These are phyloP conservation scores for Plasmodium gallinaceum DNA, from an alignment of 169 alveolate genomes.

Conservation along the genomic window DNA sequence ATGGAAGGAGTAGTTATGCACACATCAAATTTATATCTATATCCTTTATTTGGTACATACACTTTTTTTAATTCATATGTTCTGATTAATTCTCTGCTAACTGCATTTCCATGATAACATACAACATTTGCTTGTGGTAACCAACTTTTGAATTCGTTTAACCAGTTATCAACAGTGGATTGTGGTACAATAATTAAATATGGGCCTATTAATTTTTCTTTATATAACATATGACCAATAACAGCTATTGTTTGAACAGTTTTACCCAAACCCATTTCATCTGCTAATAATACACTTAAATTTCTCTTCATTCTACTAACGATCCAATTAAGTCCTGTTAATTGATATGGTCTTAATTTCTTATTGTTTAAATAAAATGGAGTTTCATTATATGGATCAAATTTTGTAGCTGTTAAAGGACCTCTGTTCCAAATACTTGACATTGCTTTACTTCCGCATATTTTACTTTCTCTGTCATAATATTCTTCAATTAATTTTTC, in stretches of 20 bases:
- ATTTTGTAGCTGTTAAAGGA: slow-evolving; percentile 87
- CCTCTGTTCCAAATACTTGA: slow-evolving; percentile 88
- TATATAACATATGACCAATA: slow-evolving; percentile 91
- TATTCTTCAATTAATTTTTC: slow-evolving; percentile 84
- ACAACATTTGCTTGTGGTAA: slow-evolving; percentile 94
- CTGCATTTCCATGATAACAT: slow-evolving; percentile 94
- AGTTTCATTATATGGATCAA: slow-evolving; percentile 92
- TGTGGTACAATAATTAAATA: slow-evolving; percentile 96
- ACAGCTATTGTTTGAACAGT: slow-evolving; percentile 95
- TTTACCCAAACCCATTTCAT: slow-evolving; percentile 97
- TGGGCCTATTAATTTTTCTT: slow-evolving; percentile 92
- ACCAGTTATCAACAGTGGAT: slow-evolving; percentile 97
- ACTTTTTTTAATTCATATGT: slow-evolving; percentile 87
- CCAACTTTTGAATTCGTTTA: slow-evolving; percentile 95
- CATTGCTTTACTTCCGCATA: slow-evolving; percentile 81
- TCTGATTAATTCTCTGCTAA: slow-evolving; percentile 91
- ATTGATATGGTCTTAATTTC: slow-evolving; percentile 94
- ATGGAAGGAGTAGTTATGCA: slow-evolving; percentile 93
- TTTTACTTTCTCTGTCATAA: slow-evolving; percentile 87
- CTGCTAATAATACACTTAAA: slow-evolving; percentile 94
- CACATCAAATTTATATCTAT: slow-evolving; percentile 88
- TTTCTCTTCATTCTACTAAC: slow-evolving; percentile 95
- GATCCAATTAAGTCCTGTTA: slow-evolving; percentile 96
- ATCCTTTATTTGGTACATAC: slow-evolving; percentile 86
- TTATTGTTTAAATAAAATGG: slow-evolving; percentile 87